phyloP scores from a whole-genome alignment of 2,329 filamentous ascomycete genomes.

The Xylaria sp. region DNA sequence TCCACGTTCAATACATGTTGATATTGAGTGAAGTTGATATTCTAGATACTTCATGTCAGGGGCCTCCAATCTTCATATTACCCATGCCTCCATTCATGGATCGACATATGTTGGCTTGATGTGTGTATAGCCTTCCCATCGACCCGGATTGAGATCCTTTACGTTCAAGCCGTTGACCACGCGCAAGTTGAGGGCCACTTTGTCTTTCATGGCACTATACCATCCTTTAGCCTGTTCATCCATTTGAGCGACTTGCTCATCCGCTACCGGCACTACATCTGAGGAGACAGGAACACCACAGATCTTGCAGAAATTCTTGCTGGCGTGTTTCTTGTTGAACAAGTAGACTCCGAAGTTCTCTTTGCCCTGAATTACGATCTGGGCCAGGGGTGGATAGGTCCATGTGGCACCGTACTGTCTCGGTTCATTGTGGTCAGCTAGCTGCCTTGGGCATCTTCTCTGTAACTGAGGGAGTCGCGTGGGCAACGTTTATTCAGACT shows the following conservation, averaged over 20 bases:
- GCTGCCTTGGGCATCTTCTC: background rate
- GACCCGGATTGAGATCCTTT: slow-evolving; percentile 37
- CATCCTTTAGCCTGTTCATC: slow-evolving; percentile 43
- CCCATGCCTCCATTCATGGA: slow-evolving; percentile 35
- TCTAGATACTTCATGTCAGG: background rate
- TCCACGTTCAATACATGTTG: background rate
- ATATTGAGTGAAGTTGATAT: slow-evolving; percentile 12
- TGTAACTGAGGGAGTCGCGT: background rate
- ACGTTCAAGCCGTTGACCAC: slow-evolving; percentile 42
- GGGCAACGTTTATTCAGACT: slow-evolving; percentile 9
- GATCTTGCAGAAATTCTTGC: slow-evolving; percentile 61
- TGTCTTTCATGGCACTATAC: slow-evolving; percentile 22
- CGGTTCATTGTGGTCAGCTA: slow-evolving; percentile 14
- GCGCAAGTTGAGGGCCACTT: slow-evolving; percentile 48
- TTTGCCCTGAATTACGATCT: slow-evolving; percentile 55
- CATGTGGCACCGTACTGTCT: slow-evolving; percentile 57
- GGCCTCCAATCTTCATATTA: background rate
- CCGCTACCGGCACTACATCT: slow-evolving; percentile 44
- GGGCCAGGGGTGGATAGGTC: slow-evolving; percentile 55
- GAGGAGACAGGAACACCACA: slow-evolving; percentile 60
- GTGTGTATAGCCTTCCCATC: slow-evolving; percentile 38
- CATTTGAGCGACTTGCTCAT: slow-evolving; percentile 53
- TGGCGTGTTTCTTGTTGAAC: slow-evolving; percentile 49
- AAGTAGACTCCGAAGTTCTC: slow-evolving; percentile 55
- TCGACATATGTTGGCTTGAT: slow-evolving; percentile 52